phyloP scores from a whole-genome alignment of 495 filamentous ascomycete genomes.

The Tuber aestivum region DNA sequence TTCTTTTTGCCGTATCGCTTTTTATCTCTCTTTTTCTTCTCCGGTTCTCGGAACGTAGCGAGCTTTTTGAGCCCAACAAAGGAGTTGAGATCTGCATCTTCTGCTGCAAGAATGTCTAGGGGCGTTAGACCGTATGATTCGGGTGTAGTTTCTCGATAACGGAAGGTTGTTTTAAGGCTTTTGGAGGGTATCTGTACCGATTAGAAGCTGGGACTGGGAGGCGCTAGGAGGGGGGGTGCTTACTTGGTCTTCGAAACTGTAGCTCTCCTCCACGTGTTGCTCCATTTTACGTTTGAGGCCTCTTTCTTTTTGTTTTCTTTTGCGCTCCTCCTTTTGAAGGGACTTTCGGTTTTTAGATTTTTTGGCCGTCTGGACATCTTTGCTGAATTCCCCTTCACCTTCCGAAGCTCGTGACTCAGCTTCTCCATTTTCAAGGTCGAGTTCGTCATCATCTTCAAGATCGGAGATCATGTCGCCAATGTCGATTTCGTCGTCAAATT shows the following conservation, averaged over 20 bases:
- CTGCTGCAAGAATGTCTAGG: conserved; percentile 83
- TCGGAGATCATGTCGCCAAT: conserved; percentile 87
- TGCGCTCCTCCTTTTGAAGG: conserved; percentile 58
- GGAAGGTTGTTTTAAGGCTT: conserved; percentile 57
- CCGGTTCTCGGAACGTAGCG: conserved; percentile 75
- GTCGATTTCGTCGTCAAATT: conserved; percentile 94
- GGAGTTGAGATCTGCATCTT: conserved; percentile 76
- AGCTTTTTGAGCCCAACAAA: conserved; percentile 93
- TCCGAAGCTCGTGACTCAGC: conserved; percentile 24
- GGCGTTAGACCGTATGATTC: conserved; percentile 81
- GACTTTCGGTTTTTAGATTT: conserved; percentile 61
- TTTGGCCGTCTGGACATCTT: not conserved
- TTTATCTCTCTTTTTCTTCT: conserved; percentile 81
- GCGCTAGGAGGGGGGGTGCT: conserved; percentile 45
- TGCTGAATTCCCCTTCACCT: conserved; percentile 38
- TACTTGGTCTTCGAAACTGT: conserved; percentile 63
- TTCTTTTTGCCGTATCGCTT: conserved; percentile 89
- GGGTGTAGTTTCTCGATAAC: conserved; percentile 90
- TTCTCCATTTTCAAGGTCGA: conserved; percentile 40
- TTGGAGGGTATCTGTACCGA: conserved; percentile 10
- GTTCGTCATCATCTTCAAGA: conserved; percentile 51
- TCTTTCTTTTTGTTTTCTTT: conserved; percentile 67
- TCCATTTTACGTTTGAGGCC: conserved; percentile 78
- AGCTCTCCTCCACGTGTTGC: conserved; percentile 72
- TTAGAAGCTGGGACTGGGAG: not conserved